Conservation (phyloP, 2,329 filamentous ascomycete species). For the Aspergillus japonicus region DNA sequence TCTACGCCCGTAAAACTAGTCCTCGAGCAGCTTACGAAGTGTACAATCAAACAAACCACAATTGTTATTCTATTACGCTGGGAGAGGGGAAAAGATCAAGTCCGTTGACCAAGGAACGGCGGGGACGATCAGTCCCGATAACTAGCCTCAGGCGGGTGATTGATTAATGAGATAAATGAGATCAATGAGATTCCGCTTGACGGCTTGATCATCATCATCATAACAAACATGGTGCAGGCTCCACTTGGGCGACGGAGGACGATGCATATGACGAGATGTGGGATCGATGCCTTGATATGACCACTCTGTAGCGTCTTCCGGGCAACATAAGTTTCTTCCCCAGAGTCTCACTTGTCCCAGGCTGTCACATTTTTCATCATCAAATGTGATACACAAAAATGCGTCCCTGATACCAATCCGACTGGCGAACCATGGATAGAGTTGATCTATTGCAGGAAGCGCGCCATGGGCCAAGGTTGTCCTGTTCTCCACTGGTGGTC, state of each 20-base stretch:
- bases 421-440: conserved; percentile 6
- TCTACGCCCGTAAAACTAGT: not conserved
- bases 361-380: not conserved
- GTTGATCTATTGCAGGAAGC: conserved; percentile 12
- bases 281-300: not conserved
- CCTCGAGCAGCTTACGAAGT: too few species aligned
- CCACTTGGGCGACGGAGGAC: not conserved
- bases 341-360: not conserved
- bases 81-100: not conserved
- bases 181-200: not conserved
- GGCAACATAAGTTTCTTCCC: not conserved
- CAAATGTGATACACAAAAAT: not conserved
- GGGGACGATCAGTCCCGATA: conserved; percentile 10
- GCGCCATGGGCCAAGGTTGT: not conserved
- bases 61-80: not conserved
- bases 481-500: conserved; percentile 14
- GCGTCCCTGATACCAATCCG: conserved; percentile 8
- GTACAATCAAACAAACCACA: not conserved
- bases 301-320: not conserved
- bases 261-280: not conserved
- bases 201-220: not conserved
- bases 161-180: not conserved
- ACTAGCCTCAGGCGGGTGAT: not conserved
- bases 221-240: not conserved
- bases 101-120: conserved; percentile 16